Base-by-base conservation (phyloP, 2,329 filamentous ascomycete genomes). In the Diplocarpon mali region DNA sequence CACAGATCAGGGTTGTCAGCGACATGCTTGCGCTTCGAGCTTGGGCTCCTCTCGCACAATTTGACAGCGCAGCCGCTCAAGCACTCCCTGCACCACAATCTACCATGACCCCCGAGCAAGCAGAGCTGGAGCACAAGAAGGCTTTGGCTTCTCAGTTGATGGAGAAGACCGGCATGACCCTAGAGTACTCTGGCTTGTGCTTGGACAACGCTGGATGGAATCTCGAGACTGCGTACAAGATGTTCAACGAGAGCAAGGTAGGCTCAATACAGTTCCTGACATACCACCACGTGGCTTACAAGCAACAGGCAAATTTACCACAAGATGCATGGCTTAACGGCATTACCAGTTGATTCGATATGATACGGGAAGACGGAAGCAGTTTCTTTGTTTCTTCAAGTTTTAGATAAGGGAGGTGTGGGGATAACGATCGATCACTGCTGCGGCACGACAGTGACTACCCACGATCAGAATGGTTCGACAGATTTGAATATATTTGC, bases 141-240 rank as follows among this genome's bases (percentile, higher is more conserved):
- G 76, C 82, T 51, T 78, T 88, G 66, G 70, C 94, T 59, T 68
- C 78, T 15, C 80, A 92, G 60, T 72, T 95, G 42, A 82, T 78
- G 52, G 78, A 78, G 52, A 78, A 78, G 57, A 95, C 89, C 1
- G 78, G 80, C 46, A 87, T 98, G 79, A 92, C 78, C 8, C 65
- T 80, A 9, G 71, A 84, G 47, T 94, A 84, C 61, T 83, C 88
- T 1, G 75, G 81, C 54, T 75, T 93, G 70, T 95, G 90, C 57
- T 70, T 96, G 13, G 72, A 77, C 2, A 79, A 88, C 47, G 85
- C 82, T 45, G 75, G 73, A 31, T 96, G 88, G 87, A 76, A 93
- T 60, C 77, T 89, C 39, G 75, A 84, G 31, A 74, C 76, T 53
- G 90, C 89, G 2, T 66, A 89, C 53, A 68, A 73, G 43, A 77